phyloP scores from a whole-genome alignment of 2,329 filamentous ascomycete genomes.

The Thermothelomyces thermophilus region DNA sequence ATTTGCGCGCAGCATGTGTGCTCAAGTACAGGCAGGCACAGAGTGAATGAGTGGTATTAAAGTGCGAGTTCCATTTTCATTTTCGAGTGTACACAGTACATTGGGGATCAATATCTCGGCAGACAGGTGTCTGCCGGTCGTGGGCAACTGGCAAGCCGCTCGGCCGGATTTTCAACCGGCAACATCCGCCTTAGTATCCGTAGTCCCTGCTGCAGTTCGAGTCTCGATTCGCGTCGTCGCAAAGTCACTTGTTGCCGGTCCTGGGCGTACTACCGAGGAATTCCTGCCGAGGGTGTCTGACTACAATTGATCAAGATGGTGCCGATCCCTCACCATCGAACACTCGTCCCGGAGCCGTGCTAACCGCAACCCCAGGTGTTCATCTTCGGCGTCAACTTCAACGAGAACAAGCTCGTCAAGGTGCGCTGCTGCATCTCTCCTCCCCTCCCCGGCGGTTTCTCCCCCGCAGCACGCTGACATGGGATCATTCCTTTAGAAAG shows the following conservation, averaged over 20 bases:
- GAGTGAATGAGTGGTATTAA: too few species aligned
- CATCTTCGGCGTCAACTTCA: conserved; percentile 81
- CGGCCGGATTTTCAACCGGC: conserved; percentile 16
- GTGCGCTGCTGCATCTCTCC: conserved; percentile 40
- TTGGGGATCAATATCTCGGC: not conserved
- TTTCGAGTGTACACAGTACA: not conserved
- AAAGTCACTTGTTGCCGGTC: not conserved
- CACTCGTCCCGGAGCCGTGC: too few species aligned
- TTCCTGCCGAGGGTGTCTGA: conserved; percentile 16
- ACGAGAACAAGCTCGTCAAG: conserved; percentile 75
- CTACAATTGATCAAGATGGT: conserved; percentile 26
- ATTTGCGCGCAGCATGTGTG: conserved; percentile 7
- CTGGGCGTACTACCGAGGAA: conserved; percentile 15
- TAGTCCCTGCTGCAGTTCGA: not conserved
- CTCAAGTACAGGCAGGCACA: too few species aligned
- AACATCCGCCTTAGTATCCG: conserved; percentile 5
- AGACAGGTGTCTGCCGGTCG: not conserved
- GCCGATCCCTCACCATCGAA: not conserved
- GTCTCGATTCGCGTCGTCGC: not conserved
- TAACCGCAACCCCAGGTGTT: conserved; percentile 14
- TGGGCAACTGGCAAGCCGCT: not conserved
- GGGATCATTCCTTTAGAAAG: conserved; percentile 44
- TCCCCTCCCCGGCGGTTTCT: conserved; percentile 1
- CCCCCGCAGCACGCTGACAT: conserved; percentile 1
- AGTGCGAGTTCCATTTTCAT: too few species aligned